Evolutionary conservation across 371 early-diverging fungal genomes (phyloP).

Genomic region (Lichtheimia corymbifera): DNA sequence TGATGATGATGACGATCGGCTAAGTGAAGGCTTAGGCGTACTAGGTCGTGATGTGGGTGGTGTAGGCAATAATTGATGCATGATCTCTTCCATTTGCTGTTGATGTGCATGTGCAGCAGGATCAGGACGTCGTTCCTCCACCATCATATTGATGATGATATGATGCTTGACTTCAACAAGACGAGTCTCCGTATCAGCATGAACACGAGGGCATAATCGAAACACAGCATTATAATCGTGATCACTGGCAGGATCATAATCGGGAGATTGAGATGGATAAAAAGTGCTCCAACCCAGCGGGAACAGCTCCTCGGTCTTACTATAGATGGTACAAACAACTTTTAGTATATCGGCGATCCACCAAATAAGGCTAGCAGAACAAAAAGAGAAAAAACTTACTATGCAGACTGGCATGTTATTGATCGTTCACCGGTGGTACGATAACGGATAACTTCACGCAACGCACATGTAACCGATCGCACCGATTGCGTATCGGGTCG

Average conservation of each 20-base stretch:
- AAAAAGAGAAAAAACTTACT: slow-evolving; percentile 2
- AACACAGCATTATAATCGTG: slow-evolving; percentile 33
- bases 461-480: slow-evolving; percentile 43
- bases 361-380: too few species aligned
- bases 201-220: slow-evolving; percentile 34
- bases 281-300: slow-evolving; percentile 35
- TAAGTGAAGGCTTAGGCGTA: slow-evolving; percentile 28
- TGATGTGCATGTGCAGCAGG: slow-evolving; percentile 1
- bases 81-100: slow-evolving; percentile 1
- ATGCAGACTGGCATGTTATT: slow-evolving; percentile 8
- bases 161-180: slow-evolving; percentile 27
- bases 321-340: slow-evolving; percentile 1
- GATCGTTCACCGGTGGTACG: slow-evolving; percentile 34
- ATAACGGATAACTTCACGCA: slow-evolving; percentile 45
- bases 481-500: slow-evolving; percentile 34
- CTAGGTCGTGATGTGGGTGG: slow-evolving; percentile 23
- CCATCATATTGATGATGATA: slow-evolving; percentile 26
- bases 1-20: slow-evolving; percentile 43
- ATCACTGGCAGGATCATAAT: slow-evolving; percentile 18
- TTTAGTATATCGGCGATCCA: not conserved
- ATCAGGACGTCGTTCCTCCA: slow-evolving; percentile 17
- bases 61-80: slow-evolving; percentile 5
- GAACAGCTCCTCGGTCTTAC: slow-evolving; percentile 22
- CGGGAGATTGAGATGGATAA: slow-evolving; percentile 18
- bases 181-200: slow-evolving; percentile 27